A percentile compares a stretch with the other conserved stretches of the same genome.
Conservation (phyloP, 2,329 filamentous ascomycete species). For the Pyrenophora graminea region DNA sequence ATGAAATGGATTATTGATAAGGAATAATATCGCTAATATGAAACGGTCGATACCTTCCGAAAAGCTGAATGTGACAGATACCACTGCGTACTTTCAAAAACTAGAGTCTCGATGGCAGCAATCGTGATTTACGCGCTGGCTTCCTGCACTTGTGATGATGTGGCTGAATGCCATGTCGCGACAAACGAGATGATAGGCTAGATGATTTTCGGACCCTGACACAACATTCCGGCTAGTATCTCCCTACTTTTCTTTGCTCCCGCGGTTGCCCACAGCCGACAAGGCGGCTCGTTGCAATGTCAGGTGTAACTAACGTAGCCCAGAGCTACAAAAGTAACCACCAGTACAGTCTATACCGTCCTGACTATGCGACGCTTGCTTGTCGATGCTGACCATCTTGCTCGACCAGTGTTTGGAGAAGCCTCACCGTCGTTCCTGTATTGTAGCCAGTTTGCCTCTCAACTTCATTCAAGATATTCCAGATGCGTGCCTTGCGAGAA, state of each 20-base stretch:
- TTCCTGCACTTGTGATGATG: background rate
- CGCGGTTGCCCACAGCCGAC: background rate
- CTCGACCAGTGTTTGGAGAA: constrained; percentile 35
- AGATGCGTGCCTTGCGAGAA: constrained; percentile 39
- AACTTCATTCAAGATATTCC: constrained; percentile 39
- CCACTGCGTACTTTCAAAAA: no score
- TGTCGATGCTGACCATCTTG: background rate
- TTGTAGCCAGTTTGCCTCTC: constrained; percentile 40
- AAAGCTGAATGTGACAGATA: no score
- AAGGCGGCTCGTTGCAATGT: background rate
- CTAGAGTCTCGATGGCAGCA: no score
- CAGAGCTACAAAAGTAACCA: no score
- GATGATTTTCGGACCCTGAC: background rate
- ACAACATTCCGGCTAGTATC: background rate
- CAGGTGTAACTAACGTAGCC: background rate
- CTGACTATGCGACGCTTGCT: background rate
- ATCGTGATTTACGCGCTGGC: constrained; percentile 1
- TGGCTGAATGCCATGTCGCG: constrained; percentile 1
- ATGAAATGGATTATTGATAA: no score
- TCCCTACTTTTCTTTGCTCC: background rate
- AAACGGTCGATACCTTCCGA: no score
- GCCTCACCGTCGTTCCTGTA: constrained; percentile 31
- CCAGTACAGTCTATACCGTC: background rate
- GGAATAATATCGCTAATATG: no score
- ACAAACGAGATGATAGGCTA: background rate